These are phyloP conservation scores for Ganoderma lucidum DNA, from an alignment of 1,284 basidiomycete genomes.

Conservation along the genomic window DNA sequence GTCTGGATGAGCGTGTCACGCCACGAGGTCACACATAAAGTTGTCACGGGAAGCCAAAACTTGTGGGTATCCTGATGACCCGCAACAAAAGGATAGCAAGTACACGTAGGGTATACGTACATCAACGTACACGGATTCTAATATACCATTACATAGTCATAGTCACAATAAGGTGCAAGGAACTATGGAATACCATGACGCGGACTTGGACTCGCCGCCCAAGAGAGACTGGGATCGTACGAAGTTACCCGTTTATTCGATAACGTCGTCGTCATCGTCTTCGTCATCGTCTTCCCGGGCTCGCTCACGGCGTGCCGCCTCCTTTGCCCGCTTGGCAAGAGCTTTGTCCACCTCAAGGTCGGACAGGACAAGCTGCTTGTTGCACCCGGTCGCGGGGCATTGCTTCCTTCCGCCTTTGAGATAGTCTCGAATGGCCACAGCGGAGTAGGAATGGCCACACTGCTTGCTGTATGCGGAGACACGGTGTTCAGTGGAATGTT, in stretches of 20 bases:
- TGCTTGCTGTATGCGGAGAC: constrained; percentile 50
- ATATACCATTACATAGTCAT: constrained; percentile 20
- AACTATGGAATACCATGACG: neutral
- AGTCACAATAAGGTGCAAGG: constrained; percentile 18
- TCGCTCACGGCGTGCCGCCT: constrained; percentile 57
- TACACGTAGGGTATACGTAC: neutral
- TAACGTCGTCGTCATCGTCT: constrained; percentile 70
- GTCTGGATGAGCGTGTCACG: constrained; percentile 6
- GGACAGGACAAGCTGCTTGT: constrained; percentile 57
- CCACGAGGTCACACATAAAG: neutral
- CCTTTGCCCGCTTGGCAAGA: constrained; percentile 68
- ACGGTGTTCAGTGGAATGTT: constrained; percentile 14
- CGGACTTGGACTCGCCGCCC: neutral
- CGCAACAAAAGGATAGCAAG: neutral
- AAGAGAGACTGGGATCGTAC: neutral
- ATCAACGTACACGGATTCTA: constrained; percentile 6
- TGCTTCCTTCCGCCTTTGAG: constrained; percentile 52
- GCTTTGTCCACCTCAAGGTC: constrained; percentile 63
- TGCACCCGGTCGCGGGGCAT: constrained; percentile 79
- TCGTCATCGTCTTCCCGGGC: constrained; percentile 52
- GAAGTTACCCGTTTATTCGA: constrained; percentile 53
- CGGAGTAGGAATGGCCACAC: constrained; percentile 80
- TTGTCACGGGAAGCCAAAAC: neutral
- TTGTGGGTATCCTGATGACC: too few species aligned
- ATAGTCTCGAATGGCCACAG: constrained; percentile 63